A percentile compares a stretch with the other conserved stretches of the same genome.
Evolutionary conservation across 768 basidiomycete genomes (phyloP).

Genomic region (Trametes elegans): DNA sequence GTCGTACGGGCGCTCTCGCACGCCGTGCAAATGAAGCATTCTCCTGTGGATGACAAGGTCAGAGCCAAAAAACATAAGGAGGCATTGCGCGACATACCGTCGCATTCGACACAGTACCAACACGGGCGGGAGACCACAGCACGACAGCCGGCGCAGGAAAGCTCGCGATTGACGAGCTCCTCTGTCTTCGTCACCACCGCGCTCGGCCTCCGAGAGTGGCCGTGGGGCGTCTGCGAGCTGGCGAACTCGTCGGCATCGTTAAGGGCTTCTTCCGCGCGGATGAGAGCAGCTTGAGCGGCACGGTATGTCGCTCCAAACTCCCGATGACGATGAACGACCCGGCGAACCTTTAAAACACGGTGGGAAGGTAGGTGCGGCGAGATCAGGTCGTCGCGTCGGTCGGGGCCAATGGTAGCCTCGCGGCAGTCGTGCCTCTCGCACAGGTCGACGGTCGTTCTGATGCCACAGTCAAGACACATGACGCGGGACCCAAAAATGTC

Average conservation of each 20-base stretch:
- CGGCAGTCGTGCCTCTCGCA: conserved; percentile 8
- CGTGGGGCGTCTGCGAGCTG: neutral
- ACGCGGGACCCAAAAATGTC: conserved; percentile 3
- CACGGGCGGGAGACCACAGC: conserved; percentile 10
- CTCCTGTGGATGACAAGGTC: neutral
- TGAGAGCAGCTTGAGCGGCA: conserved; percentile 7
- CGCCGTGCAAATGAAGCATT: conserved; percentile 4
- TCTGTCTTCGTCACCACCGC: neutral
- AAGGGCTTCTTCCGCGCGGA: conserved; percentile 6
- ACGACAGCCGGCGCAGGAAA: conserved; percentile 3
- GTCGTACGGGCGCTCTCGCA: conserved; percentile 3
- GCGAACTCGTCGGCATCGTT: conserved; percentile 1
- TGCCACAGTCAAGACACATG: conserved; percentile 18
- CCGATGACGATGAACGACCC: conserved; percentile 9
- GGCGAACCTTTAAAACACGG: conserved; percentile 12
- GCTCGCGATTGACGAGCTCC: neutral
- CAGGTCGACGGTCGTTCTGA: conserved; percentile 12
- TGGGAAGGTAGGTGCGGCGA: conserved; percentile 11
- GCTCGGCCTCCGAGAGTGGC: neutral
- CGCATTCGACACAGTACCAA: conserved; percentile 19
- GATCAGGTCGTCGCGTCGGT: conserved; percentile 10
- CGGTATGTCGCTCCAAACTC: conserved; percentile 12
- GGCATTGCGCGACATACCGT: neutral
- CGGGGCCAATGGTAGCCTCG: neutral
- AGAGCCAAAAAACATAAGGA: neutral